A percentile compares a stretch with the other conserved stretches of the same genome.
Evolutionary conservation across 495 filamentous ascomycete genomes (phyloP).

Genomic region (Neurospora hispaniola): DNA sequence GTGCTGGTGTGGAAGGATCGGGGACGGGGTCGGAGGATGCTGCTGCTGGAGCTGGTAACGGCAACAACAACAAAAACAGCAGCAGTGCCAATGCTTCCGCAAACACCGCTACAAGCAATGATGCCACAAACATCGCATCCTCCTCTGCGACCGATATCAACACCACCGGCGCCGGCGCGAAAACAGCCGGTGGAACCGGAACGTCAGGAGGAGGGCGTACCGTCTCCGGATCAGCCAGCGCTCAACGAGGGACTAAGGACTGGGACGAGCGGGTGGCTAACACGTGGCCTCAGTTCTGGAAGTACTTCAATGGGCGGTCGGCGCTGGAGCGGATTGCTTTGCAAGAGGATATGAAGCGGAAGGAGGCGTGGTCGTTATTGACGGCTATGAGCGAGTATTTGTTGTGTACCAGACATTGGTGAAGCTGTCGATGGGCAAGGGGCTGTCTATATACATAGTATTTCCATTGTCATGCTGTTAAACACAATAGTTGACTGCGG

Average conservation of each 20-base stretch:
- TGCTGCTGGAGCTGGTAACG: neutral
- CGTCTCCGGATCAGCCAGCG: neutral
- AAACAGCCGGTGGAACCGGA: conserved; percentile 14
- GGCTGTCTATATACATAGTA: neutral
- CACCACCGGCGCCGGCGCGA: neutral
- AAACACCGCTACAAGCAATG: neutral
- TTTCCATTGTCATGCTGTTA: neutral
- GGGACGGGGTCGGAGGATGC: neutral
- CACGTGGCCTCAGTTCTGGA: conserved; percentile 47
- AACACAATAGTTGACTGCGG: neutral
- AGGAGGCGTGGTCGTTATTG: conserved; percentile 62
- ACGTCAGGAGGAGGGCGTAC: conserved; percentile 18
- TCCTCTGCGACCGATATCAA: neutral
- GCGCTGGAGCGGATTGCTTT: conserved; percentile 80
- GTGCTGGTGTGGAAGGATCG: neutral
- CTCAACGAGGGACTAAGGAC: conserved; percentile 11
- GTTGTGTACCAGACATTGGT: conserved; percentile 49
- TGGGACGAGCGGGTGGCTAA: conserved; percentile 34
- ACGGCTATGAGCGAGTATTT: conserved; percentile 50
- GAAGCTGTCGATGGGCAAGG: neutral
- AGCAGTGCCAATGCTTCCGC: neutral
- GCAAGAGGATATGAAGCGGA: conserved; percentile 73
- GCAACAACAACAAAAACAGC: neutral
- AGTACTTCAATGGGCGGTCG: conserved; percentile 80
- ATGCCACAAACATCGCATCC: neutral